These are phyloP conservation scores for Hyaloscypha bicolor DNA, from an alignment of 495 filamentous ascomycete genomes.

Conservation along the genomic window DNA sequence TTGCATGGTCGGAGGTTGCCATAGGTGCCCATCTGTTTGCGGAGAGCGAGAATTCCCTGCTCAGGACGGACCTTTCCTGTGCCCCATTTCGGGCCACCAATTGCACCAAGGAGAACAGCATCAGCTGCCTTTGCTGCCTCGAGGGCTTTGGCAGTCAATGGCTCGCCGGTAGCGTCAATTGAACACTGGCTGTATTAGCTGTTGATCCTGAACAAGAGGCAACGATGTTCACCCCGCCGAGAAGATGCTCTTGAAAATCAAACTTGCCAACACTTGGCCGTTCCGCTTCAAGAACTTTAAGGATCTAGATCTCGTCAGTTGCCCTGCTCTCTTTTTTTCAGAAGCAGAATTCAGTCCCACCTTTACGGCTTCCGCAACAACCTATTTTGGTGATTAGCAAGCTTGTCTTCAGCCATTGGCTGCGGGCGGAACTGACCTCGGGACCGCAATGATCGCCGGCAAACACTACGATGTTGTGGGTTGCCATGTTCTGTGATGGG, in stretches of 20 bases:
- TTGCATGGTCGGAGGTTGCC: constrained; percentile 97
- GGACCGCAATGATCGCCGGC: constrained; percentile 93
- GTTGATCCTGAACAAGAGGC: not conserved
- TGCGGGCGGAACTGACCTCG: constrained; percentile 60
- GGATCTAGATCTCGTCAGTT: constrained; percentile 51
- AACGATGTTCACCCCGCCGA: constrained; percentile 81
- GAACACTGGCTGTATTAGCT: constrained; percentile 61
- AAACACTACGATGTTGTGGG: constrained; percentile 67
- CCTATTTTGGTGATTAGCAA: constrained; percentile 33
- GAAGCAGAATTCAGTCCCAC: constrained; percentile 42
- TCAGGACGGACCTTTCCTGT: constrained; percentile 87
- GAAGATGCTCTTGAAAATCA: constrained; percentile 88
- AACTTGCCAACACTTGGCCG: constrained; percentile 71
- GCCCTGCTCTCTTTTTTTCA: constrained; percentile 1
- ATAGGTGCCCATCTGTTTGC: constrained; percentile 93
- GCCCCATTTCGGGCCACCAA: constrained; percentile 98
- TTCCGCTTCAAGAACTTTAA: constrained; percentile 72
- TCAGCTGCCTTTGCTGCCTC: constrained; percentile 85
- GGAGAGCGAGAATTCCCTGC: constrained; percentile 89
- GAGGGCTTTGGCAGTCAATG: constrained; percentile 85
- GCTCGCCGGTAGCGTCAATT: constrained; percentile 77
- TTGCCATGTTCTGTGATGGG: constrained; percentile 44
- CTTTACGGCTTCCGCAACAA: constrained; percentile 78
- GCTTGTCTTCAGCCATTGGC: not conserved
- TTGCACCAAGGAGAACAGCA: constrained; percentile 90